Evolutionary conservation across 345 rosid species (phyloP), one percentile per base, ranked within the genome.

Genomic region (Pistacia atlantica): DNA sequence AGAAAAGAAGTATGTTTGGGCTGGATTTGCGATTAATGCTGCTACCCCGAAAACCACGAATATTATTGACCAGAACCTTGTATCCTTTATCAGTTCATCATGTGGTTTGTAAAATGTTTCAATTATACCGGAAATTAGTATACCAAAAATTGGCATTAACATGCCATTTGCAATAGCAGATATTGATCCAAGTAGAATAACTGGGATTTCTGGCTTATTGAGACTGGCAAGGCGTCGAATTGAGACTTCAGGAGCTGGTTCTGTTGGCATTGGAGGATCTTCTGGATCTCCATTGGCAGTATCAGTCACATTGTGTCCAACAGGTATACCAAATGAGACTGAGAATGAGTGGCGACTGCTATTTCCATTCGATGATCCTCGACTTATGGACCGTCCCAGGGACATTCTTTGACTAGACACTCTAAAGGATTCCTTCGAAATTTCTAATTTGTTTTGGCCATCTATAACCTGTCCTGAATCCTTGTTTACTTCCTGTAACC

Each of bases 121-220:
- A 69, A 90, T 90, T 54, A 76, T 85, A 33, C 67, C 81, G 12
- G 95, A 90, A 57, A 95, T 60, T 2, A 95, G 72, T 35, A 87
- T 66, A 57, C 93, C 92, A 28, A 80, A 93, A 14, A 82, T 67
- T 22, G 98, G 98, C 69, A 91, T 76, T 67, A 93, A 79, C 13
- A 76, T 79, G 33, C 98, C 98, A 60, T 82, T 86, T 71, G 78
- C 45, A 4, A 82, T 74, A 0, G 97, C 92, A 0, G 89, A 79
- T 22, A 90, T 76, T 3, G 90, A 65, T 71, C 98, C 98, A 1
- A 83, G 46, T 62, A 88, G 28, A 64, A 95, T 87, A 59, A 86
- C 84, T 0, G 93, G 96, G 57, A 89, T 74, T 85, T 95, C 98
- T 60, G 95, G 98, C 83, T 87, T 93, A 82, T 95, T 95, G 46